Base-by-base conservation (phyloP, 352 stramenopile species). In the Phytophthora vignae region DNA sequence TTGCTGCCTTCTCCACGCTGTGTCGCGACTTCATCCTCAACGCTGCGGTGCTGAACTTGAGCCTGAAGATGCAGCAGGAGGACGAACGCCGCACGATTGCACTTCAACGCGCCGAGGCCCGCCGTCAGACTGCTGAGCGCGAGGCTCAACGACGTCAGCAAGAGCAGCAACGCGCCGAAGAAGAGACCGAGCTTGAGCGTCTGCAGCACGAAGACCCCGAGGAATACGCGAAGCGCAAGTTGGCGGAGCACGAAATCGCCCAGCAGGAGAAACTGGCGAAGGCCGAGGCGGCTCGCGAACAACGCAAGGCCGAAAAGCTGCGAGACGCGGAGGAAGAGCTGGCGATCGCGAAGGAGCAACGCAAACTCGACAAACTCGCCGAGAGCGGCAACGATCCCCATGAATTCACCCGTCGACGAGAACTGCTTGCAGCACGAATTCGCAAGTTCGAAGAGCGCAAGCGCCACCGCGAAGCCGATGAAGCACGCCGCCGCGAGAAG, bases 21-120 rank as follows among this genome's bases (percentile, higher is more conserved):
- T 84, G 88, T 62, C 83, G 80, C 1, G 83, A 89, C 7, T 82
- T 93, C 22, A 69, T 92, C 14, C 89, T 88, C 56, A 82, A 74
- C 48, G 79, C 87, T 25, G 78, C 76, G 17, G 60, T 91, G 46
- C 60, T 93, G 10, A 78, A 86, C 14, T 70, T 91, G 60, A 77
- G 81, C 14, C 69, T 83, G 17, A 48, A 56, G 27, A 82, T 85
- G 64, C 79, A 90, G 12, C 74, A 78, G 29, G 77, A 85, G 27
- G 84, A 92, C 63, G 77, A 76, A 25, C 40, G 36, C 8, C 65
- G 48, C 29, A 36, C 53, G n/a, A 58, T 67, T 40, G 25, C 22
- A n/a, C 9, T 69, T 66, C 48, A 64, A 55, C 48, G 62, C 14
- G 67, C 67, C 52, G 29, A 68, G 40, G 29, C 54, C 31, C 11